Percentiles rank a stretch among this genome's conserved stretches.
These are phyloP conservation scores for Phanerochaete carnosa DNA, from an alignment of 768 basidiomycete species.

Conservation along the genomic window DNA sequence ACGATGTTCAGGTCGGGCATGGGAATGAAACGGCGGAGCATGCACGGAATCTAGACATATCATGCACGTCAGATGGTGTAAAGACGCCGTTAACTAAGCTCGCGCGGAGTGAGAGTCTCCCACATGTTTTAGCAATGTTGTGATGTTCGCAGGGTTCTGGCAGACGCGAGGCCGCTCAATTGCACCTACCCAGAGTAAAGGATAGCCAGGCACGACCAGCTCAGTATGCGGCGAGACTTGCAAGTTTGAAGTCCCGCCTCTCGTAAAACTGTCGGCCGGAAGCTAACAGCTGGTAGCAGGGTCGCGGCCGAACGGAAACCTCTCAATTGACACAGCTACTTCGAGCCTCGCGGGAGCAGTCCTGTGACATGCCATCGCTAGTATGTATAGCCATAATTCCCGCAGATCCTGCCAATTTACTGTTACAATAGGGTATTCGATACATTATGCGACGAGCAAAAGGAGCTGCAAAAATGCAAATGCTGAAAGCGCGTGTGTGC, in stretches of 20 bases:
- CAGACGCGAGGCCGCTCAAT: too few species aligned
- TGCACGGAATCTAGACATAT: background rate
- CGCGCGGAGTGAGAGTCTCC: background rate
- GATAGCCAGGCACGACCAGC: too few species aligned
- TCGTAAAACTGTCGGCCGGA: too few species aligned
- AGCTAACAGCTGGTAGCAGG: too few species aligned
- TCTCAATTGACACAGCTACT: too few species aligned
- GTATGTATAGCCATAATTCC: background rate
- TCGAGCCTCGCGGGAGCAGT: too few species aligned
- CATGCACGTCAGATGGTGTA: background rate
- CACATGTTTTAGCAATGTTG: background rate
- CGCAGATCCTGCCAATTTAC: background rate
- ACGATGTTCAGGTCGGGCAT: background rate
- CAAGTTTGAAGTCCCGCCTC: too few species aligned
- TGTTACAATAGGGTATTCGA: background rate
- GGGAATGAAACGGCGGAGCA: background rate
- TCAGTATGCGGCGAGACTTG: too few species aligned
- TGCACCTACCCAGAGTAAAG: too few species aligned
- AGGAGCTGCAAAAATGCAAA: background rate
- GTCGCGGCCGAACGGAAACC: background rate
- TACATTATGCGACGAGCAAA: background rate
- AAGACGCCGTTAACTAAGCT: background rate
- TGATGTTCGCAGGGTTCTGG: background rate
- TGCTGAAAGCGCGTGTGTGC: background rate
- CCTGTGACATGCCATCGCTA: background rate